Evolutionary conservation across 177 flowering plant genomes (phyloP).

Genomic region (Telopea speciosissima): DNA sequence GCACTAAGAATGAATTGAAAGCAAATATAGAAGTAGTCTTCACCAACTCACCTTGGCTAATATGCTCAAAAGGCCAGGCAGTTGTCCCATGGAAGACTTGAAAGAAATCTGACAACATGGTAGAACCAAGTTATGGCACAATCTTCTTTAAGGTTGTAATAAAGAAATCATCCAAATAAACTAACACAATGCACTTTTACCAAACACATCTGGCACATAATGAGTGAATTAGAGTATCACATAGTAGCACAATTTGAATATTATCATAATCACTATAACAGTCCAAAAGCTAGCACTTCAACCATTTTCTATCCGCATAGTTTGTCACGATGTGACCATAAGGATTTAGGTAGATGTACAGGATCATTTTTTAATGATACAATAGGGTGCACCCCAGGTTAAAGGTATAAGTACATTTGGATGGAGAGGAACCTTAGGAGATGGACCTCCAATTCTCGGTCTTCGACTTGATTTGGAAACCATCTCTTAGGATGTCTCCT

Average conservation of each 20-base stretch:
- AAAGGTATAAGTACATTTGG: too few species aligned
- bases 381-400: not conserved
- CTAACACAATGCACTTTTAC: not conserved
- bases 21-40: not conserved
- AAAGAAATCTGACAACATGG: slow-evolving; percentile 41
- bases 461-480: too few species aligned
- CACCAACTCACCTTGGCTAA: slow-evolving; percentile 46
- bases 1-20: not conserved
- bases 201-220: not conserved
- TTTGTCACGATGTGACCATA: not conserved
- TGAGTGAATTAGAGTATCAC: not conserved
- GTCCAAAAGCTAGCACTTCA: not conserved
- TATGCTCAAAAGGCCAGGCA: slow-evolving; percentile 27
- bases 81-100: slow-evolving; percentile 20
- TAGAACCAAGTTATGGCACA: slow-evolving; percentile 4
- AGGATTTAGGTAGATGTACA: not conserved
- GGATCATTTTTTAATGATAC: not conserved
- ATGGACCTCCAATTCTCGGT: too few species aligned
- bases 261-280: not conserved
- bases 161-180: not conserved
- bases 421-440: too few species aligned
- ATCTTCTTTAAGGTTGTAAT: not conserved
- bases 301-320: not conserved
- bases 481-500: too few species aligned
- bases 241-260: not conserved